These are phyloP conservation scores for Rhizophora apiculata DNA, from an alignment of 345 rosid species.

Conservation along the genomic window DNA sequence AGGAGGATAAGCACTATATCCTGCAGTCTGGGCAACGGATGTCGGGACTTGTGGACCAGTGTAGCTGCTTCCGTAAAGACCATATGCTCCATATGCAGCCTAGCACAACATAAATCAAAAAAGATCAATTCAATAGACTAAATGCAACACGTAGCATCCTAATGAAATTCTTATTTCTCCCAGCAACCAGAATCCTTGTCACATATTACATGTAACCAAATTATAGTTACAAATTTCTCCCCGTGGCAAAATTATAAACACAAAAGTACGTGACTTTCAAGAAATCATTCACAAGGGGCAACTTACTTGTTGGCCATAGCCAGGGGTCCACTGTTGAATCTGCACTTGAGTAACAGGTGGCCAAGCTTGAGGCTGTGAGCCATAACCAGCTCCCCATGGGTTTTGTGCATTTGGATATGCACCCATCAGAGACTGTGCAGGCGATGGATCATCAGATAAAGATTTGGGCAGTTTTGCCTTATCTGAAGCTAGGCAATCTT, in stretches of 20 bases:
- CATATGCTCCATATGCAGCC: slow-evolving; percentile 79
- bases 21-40: slow-evolving; percentile 59
- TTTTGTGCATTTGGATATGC: slow-evolving; percentile 69
- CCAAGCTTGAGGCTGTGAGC: slow-evolving; percentile 85
- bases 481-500: slow-evolving; percentile 76
- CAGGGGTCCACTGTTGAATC: slow-evolving; percentile 69
- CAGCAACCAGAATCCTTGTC: no score
- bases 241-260: no score
- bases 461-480: slow-evolving; percentile 74
- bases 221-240: not conserved
- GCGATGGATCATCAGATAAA: slow-evolving; percentile 46
- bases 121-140: not conserved
- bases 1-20: slow-evolving; percentile 78
- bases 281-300: slow-evolving; percentile 5
- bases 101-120: slow-evolving; percentile 17
- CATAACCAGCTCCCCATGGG: slow-evolving; percentile 84
- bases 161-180: not conserved
- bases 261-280: not conserved
- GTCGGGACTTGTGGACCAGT: slow-evolving; percentile 64
- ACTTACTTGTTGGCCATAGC: slow-evolving; percentile 73
- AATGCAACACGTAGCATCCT: not conserved
- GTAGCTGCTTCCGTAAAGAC: slow-evolving; percentile 65
- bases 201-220: not conserved
- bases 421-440: slow-evolving; percentile 62
- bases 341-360: slow-evolving; percentile 66